Base-by-base conservation (phyloP, 139 green algal species). In the Chlamydomonas incerta region DNA sequence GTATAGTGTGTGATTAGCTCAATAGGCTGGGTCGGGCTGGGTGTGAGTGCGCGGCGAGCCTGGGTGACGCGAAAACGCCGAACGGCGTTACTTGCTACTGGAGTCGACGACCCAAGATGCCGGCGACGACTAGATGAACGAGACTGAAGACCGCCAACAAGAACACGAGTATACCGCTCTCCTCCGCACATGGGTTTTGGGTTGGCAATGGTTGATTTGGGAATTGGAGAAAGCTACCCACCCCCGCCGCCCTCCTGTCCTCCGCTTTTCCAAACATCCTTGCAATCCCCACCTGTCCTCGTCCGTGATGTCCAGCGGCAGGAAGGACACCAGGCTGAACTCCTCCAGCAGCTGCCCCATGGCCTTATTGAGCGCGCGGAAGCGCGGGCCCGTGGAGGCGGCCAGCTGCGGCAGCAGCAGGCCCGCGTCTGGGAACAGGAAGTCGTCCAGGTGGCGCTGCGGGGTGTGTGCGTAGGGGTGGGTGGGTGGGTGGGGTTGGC, bases 271-370 rank as follows among this genome's bases (percentile, higher is more conserved):
- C 28, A 6, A 34, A 34, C 26, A 10, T 3, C 29, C 9, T 33
- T 28, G 67, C 35, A 41, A 8, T 14, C 60, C 82, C 26, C 75
- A 92, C 89, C 92, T 95, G 28, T 98, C 94, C 55, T 97, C 95
- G 57, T 97, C 93, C 4, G 66, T 94, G 35, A 96, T 95, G 88
- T 99, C 96, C 68, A 99, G 91, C n/a, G 95, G 91, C 37, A 95
- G 73, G 82, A 98, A 99, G 77, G 83, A 93, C 52, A 99, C 93
- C 67, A 99, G 93, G 87, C 89, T 92, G 85, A 93, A 98, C 65
- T 98, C 95, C 58, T 98, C 95, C 69, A 99, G 73, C 33, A 99
- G 82, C 18, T 71, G 17, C 10, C 89, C 91, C 35, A 98, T 91
- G 20, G 93, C 93, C 9, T 60, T 34, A 76, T 98, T 97, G 35